phyloP scores from a whole-genome alignment of 1,284 basidiomycete species.

The Tilletiopsis washingtonensis region DNA sequence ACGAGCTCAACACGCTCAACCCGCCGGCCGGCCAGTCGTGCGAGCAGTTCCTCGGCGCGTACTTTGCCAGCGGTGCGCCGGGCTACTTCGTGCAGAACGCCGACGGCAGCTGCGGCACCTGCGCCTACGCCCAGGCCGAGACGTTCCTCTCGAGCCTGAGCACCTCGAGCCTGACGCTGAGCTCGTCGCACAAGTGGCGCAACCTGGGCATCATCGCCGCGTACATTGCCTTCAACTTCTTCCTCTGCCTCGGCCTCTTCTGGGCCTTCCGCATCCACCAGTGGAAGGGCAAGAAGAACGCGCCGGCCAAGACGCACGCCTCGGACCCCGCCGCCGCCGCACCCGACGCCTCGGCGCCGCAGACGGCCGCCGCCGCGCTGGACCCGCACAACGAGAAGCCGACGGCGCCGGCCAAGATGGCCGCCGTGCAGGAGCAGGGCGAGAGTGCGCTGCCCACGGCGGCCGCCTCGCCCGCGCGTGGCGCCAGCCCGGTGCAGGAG shows the following conservation, averaged over 20 bases:
- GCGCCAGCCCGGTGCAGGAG: too few species aligned
- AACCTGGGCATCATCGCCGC: constrained; percentile 54
- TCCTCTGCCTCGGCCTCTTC: constrained; percentile 25
- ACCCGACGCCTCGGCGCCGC: not conserved
- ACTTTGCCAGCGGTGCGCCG: constrained; percentile 27
- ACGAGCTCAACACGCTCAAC: constrained; percentile 49
- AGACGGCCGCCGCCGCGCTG: not conserved
- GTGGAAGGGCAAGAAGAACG: not conserved
- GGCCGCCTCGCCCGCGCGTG: too few species aligned
- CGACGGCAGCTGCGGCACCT: constrained; percentile 48
- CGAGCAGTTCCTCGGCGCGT: constrained; percentile 46
- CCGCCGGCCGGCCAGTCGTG: constrained; percentile 49
- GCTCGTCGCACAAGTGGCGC: constrained; percentile 18
- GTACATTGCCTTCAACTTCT: constrained; percentile 59
- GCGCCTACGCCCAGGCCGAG: constrained; percentile 56
- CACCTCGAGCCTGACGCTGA: constrained; percentile 10
- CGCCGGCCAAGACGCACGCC: not conserved
- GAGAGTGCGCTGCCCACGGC: too few species aligned
- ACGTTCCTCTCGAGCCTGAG: constrained; percentile 50
- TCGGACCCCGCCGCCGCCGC: not conserved
- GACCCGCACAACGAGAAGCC: too few species aligned
- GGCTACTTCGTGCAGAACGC: constrained; percentile 23
- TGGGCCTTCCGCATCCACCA: constrained; percentile 5
- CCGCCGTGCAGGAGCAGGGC: too few species aligned
- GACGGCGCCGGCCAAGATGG: too few species aligned